Base-by-base conservation (phyloP, 1,284 basidiomycete genomes). In the Cryptococcus sp. region DNA sequence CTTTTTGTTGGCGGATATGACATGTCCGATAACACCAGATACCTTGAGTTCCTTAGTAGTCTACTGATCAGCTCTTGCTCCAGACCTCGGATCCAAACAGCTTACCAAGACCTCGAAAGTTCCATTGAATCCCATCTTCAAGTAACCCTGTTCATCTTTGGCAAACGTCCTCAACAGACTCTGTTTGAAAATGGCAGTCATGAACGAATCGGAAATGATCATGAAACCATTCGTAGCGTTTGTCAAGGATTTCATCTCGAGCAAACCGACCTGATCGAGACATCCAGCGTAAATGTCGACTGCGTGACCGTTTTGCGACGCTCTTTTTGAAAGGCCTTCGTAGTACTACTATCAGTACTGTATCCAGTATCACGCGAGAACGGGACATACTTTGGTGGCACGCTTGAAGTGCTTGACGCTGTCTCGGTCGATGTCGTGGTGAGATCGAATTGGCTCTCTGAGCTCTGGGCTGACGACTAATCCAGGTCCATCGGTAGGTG, bases 11-110 rank as follows among this genome's bases (percentile, higher is more conserved):
- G 91, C 90, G 42, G 92, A 97, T 74, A 97, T 93, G 45, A 90
- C 92, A 67, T 98, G 96, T 1, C 94, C 93, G 59, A 98, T 99
- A 50, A 98, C 82, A 46, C 96, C 96, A 2, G 94, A 98, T 4
- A 99, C 92, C 75, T 94, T 96, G 66, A 99, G 83, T 75, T 98
- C 96, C 79, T 98, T 98, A 46, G 94, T 98, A 3, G 93, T 97
- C 87, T 94, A 70, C 32, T 45, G 11, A 25, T 47, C 24, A 50
- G 46, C 34, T 9, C 22, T 9, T 3, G 19, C 0, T 19, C 36
- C n/a, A 45, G 21, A 46, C 36, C 32, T 32, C 41, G 49, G 18
- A 54, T 28, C 28, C 4, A 4, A 28, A 11, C 28, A 2, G 73
- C 78, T 28, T 62, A 88, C 88, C 82, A 92, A 88, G 32, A 99